A percentile compares a stretch with the other conserved stretches of the same genome.
Conservation (phyloP, 495 filamentous ascomycete genomes). For the Xylaria sp. region DNA sequence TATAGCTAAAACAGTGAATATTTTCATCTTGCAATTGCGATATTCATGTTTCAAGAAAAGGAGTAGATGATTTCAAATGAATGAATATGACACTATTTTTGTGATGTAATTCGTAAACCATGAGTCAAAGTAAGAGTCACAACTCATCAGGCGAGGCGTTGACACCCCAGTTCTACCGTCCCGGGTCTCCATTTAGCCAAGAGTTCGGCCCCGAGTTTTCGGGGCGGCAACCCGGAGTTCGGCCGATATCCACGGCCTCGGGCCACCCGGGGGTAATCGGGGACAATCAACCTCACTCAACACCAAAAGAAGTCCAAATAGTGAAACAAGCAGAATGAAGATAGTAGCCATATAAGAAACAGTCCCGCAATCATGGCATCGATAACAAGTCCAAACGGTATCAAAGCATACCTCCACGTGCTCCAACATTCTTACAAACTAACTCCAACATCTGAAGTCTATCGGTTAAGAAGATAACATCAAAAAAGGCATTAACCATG, state of each 20-base stretch:
- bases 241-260: constrained; percentile 14
- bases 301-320: neutral
- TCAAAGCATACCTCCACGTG: neutral
- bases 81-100: no score
- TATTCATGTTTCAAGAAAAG: neutral
- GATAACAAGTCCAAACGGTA: neutral
- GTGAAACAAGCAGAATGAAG: neutral
- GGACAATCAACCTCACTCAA: neutral
- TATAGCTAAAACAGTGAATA: neutral
- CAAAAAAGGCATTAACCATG: constrained; percentile 12
- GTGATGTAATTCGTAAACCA: neutral
- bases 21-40: neutral
- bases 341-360: neutral
- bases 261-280: neutral
- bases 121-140: constrained; percentile 4
- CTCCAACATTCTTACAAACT: neutral
- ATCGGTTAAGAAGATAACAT: neutral
- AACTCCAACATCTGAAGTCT: neutral
- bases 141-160: neutral
- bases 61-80: neutral
- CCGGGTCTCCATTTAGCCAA: neutral
- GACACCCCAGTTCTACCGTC: neutral
- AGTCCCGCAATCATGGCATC: neutral
- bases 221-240: neutral
- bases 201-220: constrained; percentile 13